phyloP scores from a whole-genome alignment of 805 yeast species.

The Candida tibetensis region DNA sequence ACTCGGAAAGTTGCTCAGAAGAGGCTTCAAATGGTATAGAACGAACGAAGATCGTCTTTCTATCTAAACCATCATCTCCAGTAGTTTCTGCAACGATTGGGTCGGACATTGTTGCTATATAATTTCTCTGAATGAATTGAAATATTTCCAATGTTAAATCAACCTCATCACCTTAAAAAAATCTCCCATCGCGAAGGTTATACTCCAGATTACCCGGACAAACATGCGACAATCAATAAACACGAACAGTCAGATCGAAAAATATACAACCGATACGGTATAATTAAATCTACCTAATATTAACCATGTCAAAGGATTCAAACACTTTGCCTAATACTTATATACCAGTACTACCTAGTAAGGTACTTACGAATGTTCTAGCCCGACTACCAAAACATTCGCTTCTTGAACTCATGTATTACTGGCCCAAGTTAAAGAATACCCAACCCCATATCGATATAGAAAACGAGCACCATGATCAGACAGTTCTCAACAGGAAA shows the following conservation, averaged over 20 bases:
- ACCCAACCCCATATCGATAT: constrained; percentile 20
- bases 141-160: background rate
- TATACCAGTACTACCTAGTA: constrained; percentile 29
- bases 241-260: background rate
- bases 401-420: constrained; percentile 27
- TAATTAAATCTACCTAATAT: too few species aligned
- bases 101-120: background rate
- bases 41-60: constrained; percentile 78
- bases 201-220: constrained; percentile 5
- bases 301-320: constrained; percentile 10
- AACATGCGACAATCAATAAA: too few species aligned
- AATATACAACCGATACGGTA: background rate
- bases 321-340: constrained; percentile 41
- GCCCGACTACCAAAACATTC: constrained; percentile 31
- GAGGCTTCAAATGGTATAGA: constrained; percentile 79
- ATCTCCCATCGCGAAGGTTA: background rate
- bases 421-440: constrained; percentile 33
- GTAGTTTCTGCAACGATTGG: background rate
- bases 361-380: constrained; percentile 20
- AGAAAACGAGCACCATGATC: constrained; percentile 13
- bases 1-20: constrained; percentile 75
- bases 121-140: background rate
- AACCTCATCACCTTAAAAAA: background rate
- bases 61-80: constrained; percentile 41
- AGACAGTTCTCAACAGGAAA: constrained; percentile 19